Base-by-base conservation (phyloP, 352 stramenopile species). In the Bremia lactucae region DNA sequence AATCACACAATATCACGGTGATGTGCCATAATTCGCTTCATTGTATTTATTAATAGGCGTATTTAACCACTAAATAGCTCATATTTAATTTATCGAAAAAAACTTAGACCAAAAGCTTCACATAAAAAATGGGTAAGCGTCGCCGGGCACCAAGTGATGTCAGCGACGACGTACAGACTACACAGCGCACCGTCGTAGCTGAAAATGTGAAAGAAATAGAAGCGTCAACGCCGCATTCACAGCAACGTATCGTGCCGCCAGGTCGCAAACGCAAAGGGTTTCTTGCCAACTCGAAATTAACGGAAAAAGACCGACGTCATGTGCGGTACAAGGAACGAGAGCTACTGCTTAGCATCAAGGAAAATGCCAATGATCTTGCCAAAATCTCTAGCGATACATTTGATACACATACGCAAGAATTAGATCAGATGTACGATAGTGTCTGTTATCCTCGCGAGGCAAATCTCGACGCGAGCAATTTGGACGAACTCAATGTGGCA, bases 381-480 rank as follows among this genome's bases (percentile, higher is more conserved):
- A 78, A 76, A 42, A 52, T 90, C 33, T 61, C 61, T 39, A 83
- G 68, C 34, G 62, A 66, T 24, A 62, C 41, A 19, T 90, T 90
- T 48, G 45, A 72, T 22, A 46, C 51, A 13, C 83, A 79, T 23
- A 82, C 72, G 26, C 41, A 72, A 28, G 52, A 83, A 59, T 51
- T 90, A 14, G 64, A 90, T 38, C 43, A 78, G 20, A 81, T 90
- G 59, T 90, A 86, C 57, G 71, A 83, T 31, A 62, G 64, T 33
- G 75, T 90, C 28, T 84, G 73, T 49, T 90, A 87, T 51, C 74
- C 77, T 24, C 72, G 77, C 5, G 77, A 90, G 38, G 77, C 77
- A 35, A 90, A 90, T 47, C 41, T 90, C 36, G 77, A 90, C 39
- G 77, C 77, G 14, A 81, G 56, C 24, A 90, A 90, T 42, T 59